phyloP scores from a whole-genome alignment of 1,139 yeast genomes.

The Suzukiozyma palmioleophila region DNA sequence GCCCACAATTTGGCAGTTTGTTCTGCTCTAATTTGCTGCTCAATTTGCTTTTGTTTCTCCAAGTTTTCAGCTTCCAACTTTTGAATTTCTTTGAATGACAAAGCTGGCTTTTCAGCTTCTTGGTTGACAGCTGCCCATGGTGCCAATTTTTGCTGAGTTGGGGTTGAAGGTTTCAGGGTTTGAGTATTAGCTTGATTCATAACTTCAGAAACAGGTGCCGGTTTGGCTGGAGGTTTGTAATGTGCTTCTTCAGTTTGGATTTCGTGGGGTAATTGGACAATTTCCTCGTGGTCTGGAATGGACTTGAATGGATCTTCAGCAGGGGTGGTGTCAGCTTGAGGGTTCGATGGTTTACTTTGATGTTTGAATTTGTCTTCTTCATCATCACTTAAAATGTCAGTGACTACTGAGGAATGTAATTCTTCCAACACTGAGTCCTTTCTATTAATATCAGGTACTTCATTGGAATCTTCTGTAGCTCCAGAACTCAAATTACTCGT shows the following conservation, averaged over 20 bases:
- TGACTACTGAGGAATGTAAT: slow-evolving; percentile 35
- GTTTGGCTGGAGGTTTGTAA: background rate
- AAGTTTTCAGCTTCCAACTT: slow-evolving; percentile 57
- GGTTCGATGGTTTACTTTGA: slow-evolving; percentile 1
- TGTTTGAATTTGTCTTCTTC: slow-evolving; percentile 12
- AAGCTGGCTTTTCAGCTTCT: slow-evolving; percentile 16
- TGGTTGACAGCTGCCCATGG: slow-evolving; percentile 13
- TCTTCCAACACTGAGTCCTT: slow-evolving; percentile 33
- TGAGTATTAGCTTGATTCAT: slow-evolving; percentile 6
- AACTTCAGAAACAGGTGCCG: slow-evolving; percentile 2
- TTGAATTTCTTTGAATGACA: slow-evolving; percentile 28
- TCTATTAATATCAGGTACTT: slow-evolving; percentile 7
- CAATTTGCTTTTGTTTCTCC: slow-evolving; percentile 33
- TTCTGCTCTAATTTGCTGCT: slow-evolving; percentile 27
- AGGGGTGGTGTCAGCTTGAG: background rate
- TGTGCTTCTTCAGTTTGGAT: background rate
- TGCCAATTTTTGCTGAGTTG: slow-evolving; percentile 17
- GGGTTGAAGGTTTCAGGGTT: slow-evolving; percentile 19
- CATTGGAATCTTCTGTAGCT: slow-evolving; percentile 3
- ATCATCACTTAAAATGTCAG: slow-evolving; percentile 32
- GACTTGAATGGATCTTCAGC: background rate
- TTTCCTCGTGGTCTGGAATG: background rate
- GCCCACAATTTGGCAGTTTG: slow-evolving; percentile 21
- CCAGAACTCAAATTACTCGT: slow-evolving; percentile 9
- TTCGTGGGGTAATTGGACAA: background rate